Evolutionary conservation across 352 stramenopile species (phyloP).

Genomic region (Phytophthora sp.): DNA sequence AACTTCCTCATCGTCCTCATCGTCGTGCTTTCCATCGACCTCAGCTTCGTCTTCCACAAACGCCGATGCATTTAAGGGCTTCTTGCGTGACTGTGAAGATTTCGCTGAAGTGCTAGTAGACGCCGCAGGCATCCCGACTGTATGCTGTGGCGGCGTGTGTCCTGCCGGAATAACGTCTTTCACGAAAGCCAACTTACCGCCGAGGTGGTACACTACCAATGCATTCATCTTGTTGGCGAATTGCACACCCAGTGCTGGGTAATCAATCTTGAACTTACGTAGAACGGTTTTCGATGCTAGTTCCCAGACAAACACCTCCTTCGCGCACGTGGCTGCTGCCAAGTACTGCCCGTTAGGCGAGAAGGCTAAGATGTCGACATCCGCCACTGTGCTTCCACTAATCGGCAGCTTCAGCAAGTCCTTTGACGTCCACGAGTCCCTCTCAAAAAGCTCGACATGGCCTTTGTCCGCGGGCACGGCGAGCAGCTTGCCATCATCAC

Average conservation of each 20-base stretch:
- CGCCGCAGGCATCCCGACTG: constrained; percentile 12
- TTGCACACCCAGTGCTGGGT: constrained; percentile 57
- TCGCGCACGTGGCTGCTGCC: constrained; percentile 64
- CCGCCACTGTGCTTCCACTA: constrained; percentile 53
- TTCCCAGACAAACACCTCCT: constrained; percentile 79
- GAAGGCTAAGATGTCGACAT: constrained; percentile 78
- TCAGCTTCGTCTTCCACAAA: constrained; percentile 62
- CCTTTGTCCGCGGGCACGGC: constrained; percentile 70
- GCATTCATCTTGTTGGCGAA: constrained; percentile 64
- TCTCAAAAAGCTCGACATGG: constrained; percentile 71
- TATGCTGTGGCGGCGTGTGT: constrained; percentile 61
- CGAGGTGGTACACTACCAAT: constrained; percentile 63
- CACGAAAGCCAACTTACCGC: constrained; percentile 67
- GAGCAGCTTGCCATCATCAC: constrained; percentile 39
- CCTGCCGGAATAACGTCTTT: constrained; percentile 68
- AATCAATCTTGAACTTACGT: constrained; percentile 65
- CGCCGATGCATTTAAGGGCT: constrained; percentile 31
- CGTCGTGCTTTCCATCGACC: constrained; percentile 38
- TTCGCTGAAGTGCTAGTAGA: neutral
- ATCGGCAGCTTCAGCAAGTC: constrained; percentile 61
- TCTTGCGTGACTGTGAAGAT: constrained; percentile 29
- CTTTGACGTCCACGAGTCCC: constrained; percentile 49
- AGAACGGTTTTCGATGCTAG: constrained; percentile 57
- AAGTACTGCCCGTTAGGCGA: constrained; percentile 85
- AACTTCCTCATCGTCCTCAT: constrained; percentile 44